Evolutionary conservation across 1,284 basidiomycete genomes (phyloP).

Genomic region (Melampsora larici-populina): DNA sequence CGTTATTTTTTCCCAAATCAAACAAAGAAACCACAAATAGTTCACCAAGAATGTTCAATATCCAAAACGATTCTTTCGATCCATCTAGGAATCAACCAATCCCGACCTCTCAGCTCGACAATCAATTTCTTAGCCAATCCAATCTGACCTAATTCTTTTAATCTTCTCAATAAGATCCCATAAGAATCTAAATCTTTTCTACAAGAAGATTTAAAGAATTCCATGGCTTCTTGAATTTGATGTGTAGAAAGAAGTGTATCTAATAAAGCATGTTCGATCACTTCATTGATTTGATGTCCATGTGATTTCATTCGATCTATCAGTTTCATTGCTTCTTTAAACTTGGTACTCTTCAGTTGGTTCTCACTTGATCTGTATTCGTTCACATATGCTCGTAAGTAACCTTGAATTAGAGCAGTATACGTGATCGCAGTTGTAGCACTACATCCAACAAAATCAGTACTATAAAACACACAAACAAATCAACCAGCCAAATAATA

Average conservation of each 20-base stretch:
- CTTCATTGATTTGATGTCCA: conserved; percentile 18
- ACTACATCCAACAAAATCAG: conserved; percentile 4
- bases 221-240: background rate
- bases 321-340: background rate
- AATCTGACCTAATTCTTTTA: conserved; percentile 22
- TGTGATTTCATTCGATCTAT: background rate
- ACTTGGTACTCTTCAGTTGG: background rate
- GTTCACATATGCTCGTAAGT: conserved; percentile 13
- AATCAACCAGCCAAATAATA: no score
- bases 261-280: conserved; percentile 15
- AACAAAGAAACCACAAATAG: no score
- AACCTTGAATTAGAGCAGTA: conserved; percentile 41
- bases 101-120: background rate
- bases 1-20: no score
- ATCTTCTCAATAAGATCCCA: conserved; percentile 25
- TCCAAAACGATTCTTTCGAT: no score
- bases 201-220: conserved; percentile 14
- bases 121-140: background rate
- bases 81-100: no score
- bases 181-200: conserved; percentile 14
- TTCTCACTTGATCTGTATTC: conserved; percentile 2
- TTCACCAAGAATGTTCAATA: no score
- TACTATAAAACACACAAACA: background rate
- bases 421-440: conserved; percentile 38
- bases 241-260: conserved; percentile 17